phyloP scores from a whole-genome alignment of 768 basidiomycete species.

The Suillus placidus region DNA sequence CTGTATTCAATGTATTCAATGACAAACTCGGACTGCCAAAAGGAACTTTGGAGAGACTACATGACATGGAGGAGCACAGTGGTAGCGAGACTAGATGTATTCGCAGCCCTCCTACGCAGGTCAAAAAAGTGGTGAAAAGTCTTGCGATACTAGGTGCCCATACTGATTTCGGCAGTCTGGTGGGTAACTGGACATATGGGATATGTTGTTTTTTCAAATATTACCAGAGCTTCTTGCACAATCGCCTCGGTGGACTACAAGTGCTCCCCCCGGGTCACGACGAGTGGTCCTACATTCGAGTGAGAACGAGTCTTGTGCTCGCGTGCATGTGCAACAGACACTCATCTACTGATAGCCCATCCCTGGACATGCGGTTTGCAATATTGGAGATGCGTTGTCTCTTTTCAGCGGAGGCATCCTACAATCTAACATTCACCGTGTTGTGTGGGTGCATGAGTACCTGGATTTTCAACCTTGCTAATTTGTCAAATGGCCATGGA shows the following conservation, averaged over 20 bases:
- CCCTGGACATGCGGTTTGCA: slow-evolving; percentile 60
- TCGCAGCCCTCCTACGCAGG: slow-evolving; percentile 45
- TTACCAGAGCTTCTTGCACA: slow-evolving; percentile 64
- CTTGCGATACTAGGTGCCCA: slow-evolving; percentile 56
- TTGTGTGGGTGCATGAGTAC: slow-evolving; percentile 33
- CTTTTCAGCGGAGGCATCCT: slow-evolving; percentile 67
- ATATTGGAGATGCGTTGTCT: slow-evolving; percentile 62
- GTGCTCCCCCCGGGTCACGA: slow-evolving; percentile 63
- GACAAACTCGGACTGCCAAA: slow-evolving; percentile 53
- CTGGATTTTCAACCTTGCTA: neutral
- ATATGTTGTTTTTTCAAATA: no score
- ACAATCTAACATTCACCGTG: slow-evolving; percentile 64
- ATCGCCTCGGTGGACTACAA: slow-evolving; percentile 70
- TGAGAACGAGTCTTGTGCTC: slow-evolving; percentile 18
- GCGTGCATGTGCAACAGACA: neutral
- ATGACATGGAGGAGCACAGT: slow-evolving; percentile 49
- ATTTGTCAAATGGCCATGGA: neutral
- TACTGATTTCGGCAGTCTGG: slow-evolving; percentile 72
- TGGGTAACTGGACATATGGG: slow-evolving; percentile 29
- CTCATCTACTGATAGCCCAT: slow-evolving; percentile 40
- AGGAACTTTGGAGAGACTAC: slow-evolving; percentile 47
- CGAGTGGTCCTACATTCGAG: slow-evolving; percentile 71
- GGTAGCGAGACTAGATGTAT: slow-evolving; percentile 62
- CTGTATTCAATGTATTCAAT: slow-evolving; percentile 59
- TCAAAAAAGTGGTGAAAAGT: slow-evolving; percentile 29